Base-by-base conservation (phyloP, 2,329 filamentous ascomycete genomes). In the Thelonectria blattea region DNA sequence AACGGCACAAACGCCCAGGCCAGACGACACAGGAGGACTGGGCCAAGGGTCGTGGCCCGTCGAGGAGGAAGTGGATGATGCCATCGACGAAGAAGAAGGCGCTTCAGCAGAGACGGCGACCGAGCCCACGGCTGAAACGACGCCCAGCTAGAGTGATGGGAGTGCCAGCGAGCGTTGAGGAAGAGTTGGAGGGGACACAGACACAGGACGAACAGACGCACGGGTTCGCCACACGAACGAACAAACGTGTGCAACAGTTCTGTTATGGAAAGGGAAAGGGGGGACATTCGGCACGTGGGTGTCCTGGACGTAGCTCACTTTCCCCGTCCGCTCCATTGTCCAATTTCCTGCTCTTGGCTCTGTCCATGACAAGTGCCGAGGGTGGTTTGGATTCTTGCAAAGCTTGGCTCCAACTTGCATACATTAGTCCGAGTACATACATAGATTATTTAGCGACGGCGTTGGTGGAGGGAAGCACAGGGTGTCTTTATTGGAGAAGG, bases 121-220 rank as follows among this genome's bases (percentile, higher is more conserved):
- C 54, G 60, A 53, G 17, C 34, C 10, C 34, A 52, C 49, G 39
- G 34, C 50, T 22, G 53, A 61, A 49, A 52, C 58, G 30, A 30
- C 46, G 22, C 22, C 45, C 27, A 47, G 12, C 24, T 27, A 51
- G n/a, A 42, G 50, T 24, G 18, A 43, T 18, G n/a, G 24, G 14
- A 30, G 20, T 34, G 30, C 14, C 8, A 30, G 8, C 8, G 47
- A 18, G 27, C 50, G 39, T 43, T 37, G 18, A 37, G 8, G 3
- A 49, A 49, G 14, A 37, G 30, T 10, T 27, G 4, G 22, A 27
- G 45, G 22, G 22, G 9, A 46, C 43, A 15, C 18, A 46, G 43
- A 15, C 24, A 30, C 45, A 47, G 43, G 12, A 46, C 43, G n/a
- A n/a, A 27, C 24, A 12, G 22, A 12, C 45, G 12, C 42, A 45